phyloP scores from a whole-genome alignment of 1,284 basidiomycete genomes.

The Ustilago esculenta region DNA sequence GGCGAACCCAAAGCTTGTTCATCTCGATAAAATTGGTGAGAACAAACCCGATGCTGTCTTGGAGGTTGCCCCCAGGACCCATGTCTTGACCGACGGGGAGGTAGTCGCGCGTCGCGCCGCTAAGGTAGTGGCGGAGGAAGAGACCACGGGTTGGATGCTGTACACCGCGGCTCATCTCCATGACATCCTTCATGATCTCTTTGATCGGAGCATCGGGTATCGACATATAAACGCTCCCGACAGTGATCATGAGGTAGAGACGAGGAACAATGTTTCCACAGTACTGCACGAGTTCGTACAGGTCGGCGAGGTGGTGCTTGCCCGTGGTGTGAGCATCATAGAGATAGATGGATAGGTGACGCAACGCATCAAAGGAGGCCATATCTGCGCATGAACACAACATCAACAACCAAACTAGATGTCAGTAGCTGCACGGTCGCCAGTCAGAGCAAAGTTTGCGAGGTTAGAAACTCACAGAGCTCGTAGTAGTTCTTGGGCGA shows the following conservation, averaged over 20 bases:
- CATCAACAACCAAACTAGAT: too few species aligned
- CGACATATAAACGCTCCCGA: conserved; percentile 67
- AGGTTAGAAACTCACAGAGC: conserved; percentile 49
- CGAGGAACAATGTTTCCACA: conserved; percentile 66
- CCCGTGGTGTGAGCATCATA: conserved; percentile 64
- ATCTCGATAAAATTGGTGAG: conserved; percentile 67
- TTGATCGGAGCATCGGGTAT: conserved; percentile 66
- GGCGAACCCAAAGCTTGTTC: conserved; percentile 67
- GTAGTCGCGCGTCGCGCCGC: conserved; percentile 64
- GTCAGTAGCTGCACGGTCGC: too few species aligned
- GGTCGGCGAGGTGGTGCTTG: conserved; percentile 65
- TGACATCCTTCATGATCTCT: conserved; percentile 67
- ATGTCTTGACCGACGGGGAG: conserved; percentile 61
- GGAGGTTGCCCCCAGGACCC: conserved; percentile 61
- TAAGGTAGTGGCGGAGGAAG: conserved; percentile 66
- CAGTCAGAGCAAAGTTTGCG: background rate
- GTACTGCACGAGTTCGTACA: conserved; percentile 67
- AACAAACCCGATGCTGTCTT: conserved; percentile 65
- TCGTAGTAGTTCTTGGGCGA: conserved; percentile 66
- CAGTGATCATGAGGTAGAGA: conserved; percentile 67
- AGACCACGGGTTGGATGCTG: conserved; percentile 66
- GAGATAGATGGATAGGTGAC: conserved; percentile 65
- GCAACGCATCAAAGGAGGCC: conserved; percentile 65
- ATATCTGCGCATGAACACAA: conserved; percentile 52
- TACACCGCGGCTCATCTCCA: conserved; percentile 66